Conservation (phyloP, 345 rosid species). For the Balakata baccata region DNA sequence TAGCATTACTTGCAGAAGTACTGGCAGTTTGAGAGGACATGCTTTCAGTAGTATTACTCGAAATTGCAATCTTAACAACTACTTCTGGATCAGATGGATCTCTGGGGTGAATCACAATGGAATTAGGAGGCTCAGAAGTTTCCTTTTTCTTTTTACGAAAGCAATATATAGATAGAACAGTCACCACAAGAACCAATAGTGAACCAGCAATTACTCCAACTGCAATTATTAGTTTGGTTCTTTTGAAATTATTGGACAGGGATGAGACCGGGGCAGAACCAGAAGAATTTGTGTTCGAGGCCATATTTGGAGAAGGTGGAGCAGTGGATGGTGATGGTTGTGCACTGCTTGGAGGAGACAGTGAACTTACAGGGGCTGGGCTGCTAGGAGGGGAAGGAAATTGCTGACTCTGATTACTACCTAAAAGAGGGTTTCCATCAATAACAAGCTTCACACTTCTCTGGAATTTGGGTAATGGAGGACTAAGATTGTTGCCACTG, state of each 20-base stretch:
- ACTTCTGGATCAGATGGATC: slow-evolving; percentile 59
- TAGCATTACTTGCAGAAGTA: slow-evolving; percentile 48
- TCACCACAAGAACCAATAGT: slow-evolving; percentile 37
- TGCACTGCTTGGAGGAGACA: slow-evolving; percentile 10
- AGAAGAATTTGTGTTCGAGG: slow-evolving; percentile 19
- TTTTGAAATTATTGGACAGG: slow-evolving; percentile 9
- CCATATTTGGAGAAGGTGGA: slow-evolving; percentile 26
- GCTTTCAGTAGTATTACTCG: slow-evolving; percentile 42
- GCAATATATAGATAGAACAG: slow-evolving; percentile 47
- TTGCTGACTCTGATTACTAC: slow-evolving; percentile 8
- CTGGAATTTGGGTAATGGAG: slow-evolving; percentile 51
- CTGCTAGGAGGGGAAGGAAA: slow-evolving; percentile 29
- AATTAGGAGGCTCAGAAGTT: slow-evolving; percentile 34
- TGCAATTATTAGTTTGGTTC: slow-evolving; percentile 14
- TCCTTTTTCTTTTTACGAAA: slow-evolving; percentile 37
- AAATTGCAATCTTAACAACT: slow-evolving; percentile 55
- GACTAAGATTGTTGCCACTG: slow-evolving; percentile 49
- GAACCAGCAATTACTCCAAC: slow-evolving; percentile 21
- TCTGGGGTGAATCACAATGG: slow-evolving; percentile 65
- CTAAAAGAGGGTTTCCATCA: slow-evolving; percentile 44
- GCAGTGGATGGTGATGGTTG: slow-evolving; percentile 12
- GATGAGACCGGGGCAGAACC: slow-evolving; percentile 39
- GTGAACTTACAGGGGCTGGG: slow-evolving; percentile 26
- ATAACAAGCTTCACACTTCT: slow-evolving; percentile 28
- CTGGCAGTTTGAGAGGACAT: slow-evolving; percentile 39